Conservation (phyloP, 768 basidiomycete species). For the Basidioascus undulatus region DNA sequence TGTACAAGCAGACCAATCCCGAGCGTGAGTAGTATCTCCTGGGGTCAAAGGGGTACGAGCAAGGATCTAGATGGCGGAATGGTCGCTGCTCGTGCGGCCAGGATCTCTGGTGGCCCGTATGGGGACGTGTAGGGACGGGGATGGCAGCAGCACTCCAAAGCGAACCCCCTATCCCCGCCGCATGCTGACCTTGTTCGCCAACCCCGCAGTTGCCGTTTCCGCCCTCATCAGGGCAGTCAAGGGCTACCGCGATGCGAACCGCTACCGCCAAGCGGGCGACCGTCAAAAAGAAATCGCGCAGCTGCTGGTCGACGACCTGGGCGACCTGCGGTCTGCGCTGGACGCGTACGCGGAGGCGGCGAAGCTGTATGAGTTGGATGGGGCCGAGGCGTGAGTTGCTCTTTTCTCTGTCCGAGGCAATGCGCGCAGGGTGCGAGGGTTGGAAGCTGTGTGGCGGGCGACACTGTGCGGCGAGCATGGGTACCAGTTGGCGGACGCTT, state of each 20-base stretch:
- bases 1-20: conserved; percentile 71
- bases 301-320: conserved; percentile 65
- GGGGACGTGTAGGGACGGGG: background rate
- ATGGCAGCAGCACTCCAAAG: no score
- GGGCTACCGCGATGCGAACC: conserved; percentile 56
- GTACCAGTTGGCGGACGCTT: background rate
- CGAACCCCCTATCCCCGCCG: no score
- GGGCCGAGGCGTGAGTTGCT: conserved; percentile 62
- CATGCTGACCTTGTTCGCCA: no score
- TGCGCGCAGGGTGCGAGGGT: background rate
- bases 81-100: no score
- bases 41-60: no score
- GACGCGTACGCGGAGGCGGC: conserved; percentile 71
- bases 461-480: no score
- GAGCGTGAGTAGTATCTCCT: conserved; percentile 32
- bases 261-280: conserved; percentile 93
- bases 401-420: background rate
- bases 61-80: no score
- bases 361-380: conserved; percentile 95
- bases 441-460: background rate
- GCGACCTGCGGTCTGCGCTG: conserved; percentile 20
- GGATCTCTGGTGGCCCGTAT: background rate
- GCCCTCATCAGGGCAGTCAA: conserved; percentile 63
- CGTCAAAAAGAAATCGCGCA: conserved; percentile 58
- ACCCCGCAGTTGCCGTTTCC: conserved; percentile 52